A percentile compares a stretch with the other conserved stretches of the same genome.
These are phyloP conservation scores for Paecilomyces sp. DNA, from an alignment of 2,329 filamentous ascomycete genomes.

Conservation along the genomic window DNA sequence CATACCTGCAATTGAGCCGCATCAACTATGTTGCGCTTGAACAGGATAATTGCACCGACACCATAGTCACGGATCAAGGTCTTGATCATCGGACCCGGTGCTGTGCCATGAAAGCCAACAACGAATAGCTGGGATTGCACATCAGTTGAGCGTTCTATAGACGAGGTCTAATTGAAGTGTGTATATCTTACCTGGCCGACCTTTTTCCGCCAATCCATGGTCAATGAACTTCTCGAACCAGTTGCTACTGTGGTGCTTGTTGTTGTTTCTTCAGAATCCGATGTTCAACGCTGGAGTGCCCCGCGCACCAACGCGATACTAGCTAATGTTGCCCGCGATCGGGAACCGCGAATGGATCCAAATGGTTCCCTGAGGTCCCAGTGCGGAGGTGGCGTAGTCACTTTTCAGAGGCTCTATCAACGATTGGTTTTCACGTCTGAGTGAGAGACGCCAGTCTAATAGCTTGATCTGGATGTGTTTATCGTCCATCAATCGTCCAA, in stretches of 20 bases:
- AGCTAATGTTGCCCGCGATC: not conserved
- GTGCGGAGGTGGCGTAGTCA: not conserved
- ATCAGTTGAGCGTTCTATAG: not conserved
- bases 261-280: not conserved
- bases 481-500: not conserved
- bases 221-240: not conserved
- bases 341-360: not conserved
- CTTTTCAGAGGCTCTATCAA: not conserved
- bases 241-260: not conserved
- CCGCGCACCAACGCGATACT: not conserved
- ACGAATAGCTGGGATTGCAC: constrained; percentile 32
- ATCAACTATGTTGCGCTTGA: constrained; percentile 34
- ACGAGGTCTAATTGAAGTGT: not conserved
- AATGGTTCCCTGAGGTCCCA: not conserved
- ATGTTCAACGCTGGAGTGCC: not conserved
- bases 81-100: constrained; percentile 34
- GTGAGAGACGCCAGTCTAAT: not conserved
- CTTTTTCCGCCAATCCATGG: constrained; percentile 17
- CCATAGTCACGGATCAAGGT: constrained; percentile 35
- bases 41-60: constrained; percentile 36
- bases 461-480: not conserved
- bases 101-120: constrained; percentile 36
- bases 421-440: not conserved
- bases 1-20: constrained; percentile 30
- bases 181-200: constrained; percentile 25